phyloP scores from a whole-genome alignment of 352 stramenopile species.

The Peronospora belbahrii region DNA sequence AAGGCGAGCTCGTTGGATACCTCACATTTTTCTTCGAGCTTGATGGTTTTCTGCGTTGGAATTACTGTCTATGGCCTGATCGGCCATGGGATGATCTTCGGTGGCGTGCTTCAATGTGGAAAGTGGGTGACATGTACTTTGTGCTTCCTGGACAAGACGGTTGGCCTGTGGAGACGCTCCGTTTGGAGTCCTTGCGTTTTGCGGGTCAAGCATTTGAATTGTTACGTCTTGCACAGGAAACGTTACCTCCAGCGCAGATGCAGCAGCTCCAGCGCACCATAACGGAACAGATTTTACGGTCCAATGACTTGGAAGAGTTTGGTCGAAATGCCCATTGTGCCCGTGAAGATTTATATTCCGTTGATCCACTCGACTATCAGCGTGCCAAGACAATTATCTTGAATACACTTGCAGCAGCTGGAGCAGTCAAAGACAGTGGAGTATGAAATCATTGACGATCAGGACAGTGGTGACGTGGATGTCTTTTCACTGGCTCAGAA shows the following conservation, averaged over 20 bases:
- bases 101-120: slow-evolving; percentile 59
- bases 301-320: slow-evolving; percentile 54
- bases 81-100: slow-evolving; percentile 51
- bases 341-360: slow-evolving; percentile 54
- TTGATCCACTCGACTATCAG: slow-evolving; percentile 63
- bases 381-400: slow-evolving; percentile 49
- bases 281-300: slow-evolving; percentile 48
- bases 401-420: slow-evolving; percentile 43
- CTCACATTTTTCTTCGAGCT: slow-evolving; percentile 72
- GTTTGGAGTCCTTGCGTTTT: slow-evolving; percentile 61
- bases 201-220: slow-evolving; percentile 63
- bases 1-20: slow-evolving; percentile 68
- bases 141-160: slow-evolving; percentile 59
- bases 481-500: no score
- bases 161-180: slow-evolving; percentile 57
- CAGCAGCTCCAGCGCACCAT: slow-evolving; percentile 46
- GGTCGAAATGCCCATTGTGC: slow-evolving; percentile 18
- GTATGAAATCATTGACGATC: neutral
- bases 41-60: slow-evolving; percentile 78
- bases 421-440: slow-evolving; percentile 15
- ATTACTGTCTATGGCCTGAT: slow-evolving; percentile 66
- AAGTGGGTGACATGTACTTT: slow-evolving; percentile 82
- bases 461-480: no score
- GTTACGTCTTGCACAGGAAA: slow-evolving; percentile 36
- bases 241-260: slow-evolving; percentile 34